Base-by-base conservation (phyloP, 768 basidiomycete species). In the Trametes cinnabarina region DNA sequence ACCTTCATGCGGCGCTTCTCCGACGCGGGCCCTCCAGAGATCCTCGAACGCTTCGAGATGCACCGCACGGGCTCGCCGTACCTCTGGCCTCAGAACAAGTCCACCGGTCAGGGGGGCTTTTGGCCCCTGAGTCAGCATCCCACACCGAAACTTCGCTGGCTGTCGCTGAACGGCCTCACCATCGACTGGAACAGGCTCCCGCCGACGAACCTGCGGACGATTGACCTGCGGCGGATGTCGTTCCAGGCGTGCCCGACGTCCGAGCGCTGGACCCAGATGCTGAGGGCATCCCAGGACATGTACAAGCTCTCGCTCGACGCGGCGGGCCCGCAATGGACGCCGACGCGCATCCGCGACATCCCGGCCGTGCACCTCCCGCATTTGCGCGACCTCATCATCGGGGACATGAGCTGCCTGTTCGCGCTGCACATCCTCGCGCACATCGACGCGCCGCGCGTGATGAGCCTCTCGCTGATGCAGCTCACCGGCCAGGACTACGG, bases 221-320 rank as follows among this genome's bases (percentile, higher is more conserved):
- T 91, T 53, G 87, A 89, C 62, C 71, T 91, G 51, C 81, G 87
- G 37, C 80, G 82, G 25, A 76, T 89, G 53, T 76, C 85, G 17
- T 70, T 83, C 19, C 71, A 82, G 4, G 71, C 78, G 15, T 78
- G 76, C 25, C 87, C 86, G 4, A 73, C 73, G 34, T 69, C 83
- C 15, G 37, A 58, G 9, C 76, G 76, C 22, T 87, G 88, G 69
- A 79, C 81, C 35, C 70, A 77, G 50, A 48, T 65, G 42, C 60
- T 60, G 37, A 9, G 23, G 26, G 41, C 19, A 28, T 56, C 46
- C 11, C 81, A 83, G 14, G 70, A 70, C 7, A 68, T 91, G 23
- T 68, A 69, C 50, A 84, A 83, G 52, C 74, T 91, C 41, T 74
- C 80, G 17, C 65, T 90, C 34, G 83, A 88, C 65, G 82, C 82